Percentiles rank a stretch among this genome's conserved stretches.
Evolutionary conservation across 208 protist genomes (phyloP).

Genomic region (Crithidia brevicula): DNA sequence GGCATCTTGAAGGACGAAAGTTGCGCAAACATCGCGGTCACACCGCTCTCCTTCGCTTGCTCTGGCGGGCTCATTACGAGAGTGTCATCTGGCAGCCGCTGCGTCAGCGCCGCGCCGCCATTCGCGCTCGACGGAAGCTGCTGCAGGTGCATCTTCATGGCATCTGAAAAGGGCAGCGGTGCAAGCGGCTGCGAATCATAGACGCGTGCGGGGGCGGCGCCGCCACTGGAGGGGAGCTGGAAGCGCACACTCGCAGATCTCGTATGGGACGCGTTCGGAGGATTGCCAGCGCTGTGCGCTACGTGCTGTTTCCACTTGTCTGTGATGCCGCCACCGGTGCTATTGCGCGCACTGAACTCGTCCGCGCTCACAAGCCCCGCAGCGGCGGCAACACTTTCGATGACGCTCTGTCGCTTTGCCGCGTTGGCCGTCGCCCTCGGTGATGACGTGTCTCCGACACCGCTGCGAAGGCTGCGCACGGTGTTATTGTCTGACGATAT

Average conservation of each 20-base stretch:
- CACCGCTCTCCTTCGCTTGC: background rate
- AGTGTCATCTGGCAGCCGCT: conserved; percentile 13
- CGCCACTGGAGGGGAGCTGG: background rate
- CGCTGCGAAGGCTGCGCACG: conserved; percentile 12
- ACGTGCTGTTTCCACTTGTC: too few relatives aligned
- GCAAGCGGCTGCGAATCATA: background rate
- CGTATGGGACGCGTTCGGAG: too few relatives aligned
- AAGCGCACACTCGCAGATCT: background rate
- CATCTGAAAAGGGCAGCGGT: conserved; percentile 6
- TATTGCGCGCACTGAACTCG: too few relatives aligned
- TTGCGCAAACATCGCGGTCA: conserved; percentile 16
- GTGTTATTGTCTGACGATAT: conserved; percentile 26
- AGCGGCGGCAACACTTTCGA: conserved; percentile 20
- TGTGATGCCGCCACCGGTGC: background rate
- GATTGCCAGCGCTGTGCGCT: too few relatives aligned
- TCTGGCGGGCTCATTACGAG: conserved; percentile 19
- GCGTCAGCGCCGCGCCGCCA: background rate
- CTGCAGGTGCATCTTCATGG: conserved; percentile 26
- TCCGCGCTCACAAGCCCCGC: background rate
- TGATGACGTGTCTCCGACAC: background rate
- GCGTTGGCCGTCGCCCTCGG: background rate
- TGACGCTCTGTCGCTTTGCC: conserved; percentile 16
- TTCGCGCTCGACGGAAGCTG: conserved; percentile 8
- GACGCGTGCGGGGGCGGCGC: background rate
- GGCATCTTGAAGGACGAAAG: conserved; percentile 17